Evolutionary conservation across 2,329 filamentous ascomycete genomes (phyloP), one percentile per base, ranked within the genome.

Genomic region (Epichloe amarillans): DNA sequence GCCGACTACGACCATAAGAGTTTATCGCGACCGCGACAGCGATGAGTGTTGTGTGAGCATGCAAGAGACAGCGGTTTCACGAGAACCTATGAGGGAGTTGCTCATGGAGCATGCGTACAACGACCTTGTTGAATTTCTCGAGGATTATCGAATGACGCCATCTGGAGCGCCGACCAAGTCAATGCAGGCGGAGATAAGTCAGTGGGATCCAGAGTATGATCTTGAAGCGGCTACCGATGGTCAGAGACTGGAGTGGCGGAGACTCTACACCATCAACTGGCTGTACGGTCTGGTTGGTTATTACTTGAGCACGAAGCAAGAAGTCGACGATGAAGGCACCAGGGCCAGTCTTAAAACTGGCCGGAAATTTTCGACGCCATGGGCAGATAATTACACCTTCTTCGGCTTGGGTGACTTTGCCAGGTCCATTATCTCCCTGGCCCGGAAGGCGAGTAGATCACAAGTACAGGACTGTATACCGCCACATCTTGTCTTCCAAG

Each of bases 211-310:
- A 6, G 54, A 57, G 2, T 59, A 72, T 12, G 55, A 74, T 50
- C 58, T 75, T 6, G 54, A 60, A 48, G 43, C 45, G 2, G 68
- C 67, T 0, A 71, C 58, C n/a, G 58, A 66, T 10, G 58, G 68
- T 5, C 57, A 75, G 47, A 60, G 69, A 21, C 39, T 72, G 3
- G 59, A 64, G 8, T 77, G 73, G 73, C 70, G 73, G 6, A 68
- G 71, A 2, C 55, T 60, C 0, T 76, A 73, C 49, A 73, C 69
- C 2, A 73, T 77, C 53, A 74, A 71, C 52, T 75, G 72, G 72
- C 65, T 77, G 0, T 76, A 75, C 52, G 72, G 75, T 50, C 55
- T 77, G 5, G 69, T 76, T 55, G 75, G 74, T 47, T 26, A 72
- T 4, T 73, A 66, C 50, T 70, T 69, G 0, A 55, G 4, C 1